phyloP scores from a whole-genome alignment of 2,329 filamentous ascomycete genomes.

The Sclerotinia borealis region DNA sequence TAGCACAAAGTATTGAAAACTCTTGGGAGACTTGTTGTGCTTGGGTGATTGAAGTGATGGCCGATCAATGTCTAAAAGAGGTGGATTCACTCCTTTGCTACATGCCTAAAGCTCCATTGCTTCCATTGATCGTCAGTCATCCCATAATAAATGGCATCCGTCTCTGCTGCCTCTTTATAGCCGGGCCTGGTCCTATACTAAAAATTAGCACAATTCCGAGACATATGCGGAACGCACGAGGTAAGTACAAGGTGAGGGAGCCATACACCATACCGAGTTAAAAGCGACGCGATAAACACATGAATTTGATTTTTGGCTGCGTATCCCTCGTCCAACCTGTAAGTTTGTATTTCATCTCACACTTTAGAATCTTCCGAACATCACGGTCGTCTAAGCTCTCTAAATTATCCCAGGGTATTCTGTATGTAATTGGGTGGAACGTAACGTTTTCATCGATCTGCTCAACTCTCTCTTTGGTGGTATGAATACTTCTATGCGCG shows the following conservation, averaged over 20 bases:
- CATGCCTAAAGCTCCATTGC: neutral
- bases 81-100: too few species aligned
- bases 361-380: neutral
- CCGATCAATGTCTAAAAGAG: too few species aligned
- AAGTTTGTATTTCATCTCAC: too few species aligned
- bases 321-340: neutral
- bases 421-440: neutral
- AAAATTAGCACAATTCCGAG: neutral
- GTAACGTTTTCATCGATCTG: neutral
- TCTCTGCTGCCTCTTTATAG: neutral
- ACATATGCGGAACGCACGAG: too few species aligned
- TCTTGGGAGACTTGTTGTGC: too few species aligned
- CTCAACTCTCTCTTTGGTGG: too few species aligned
- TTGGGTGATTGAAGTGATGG: too few species aligned
- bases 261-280: neutral
- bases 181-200: neutral
- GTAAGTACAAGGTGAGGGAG: too few species aligned
- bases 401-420: too few species aligned
- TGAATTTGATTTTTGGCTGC: neutral
- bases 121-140: neutral
- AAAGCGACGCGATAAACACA: neutral
- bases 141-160: neutral
- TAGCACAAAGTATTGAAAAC: too few species aligned
- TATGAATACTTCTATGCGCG: too few species aligned
- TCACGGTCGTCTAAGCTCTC: neutral